Evolutionary conservation across 2,329 filamentous ascomycete species (phyloP).

Genomic region (Xylariales sp.): DNA sequence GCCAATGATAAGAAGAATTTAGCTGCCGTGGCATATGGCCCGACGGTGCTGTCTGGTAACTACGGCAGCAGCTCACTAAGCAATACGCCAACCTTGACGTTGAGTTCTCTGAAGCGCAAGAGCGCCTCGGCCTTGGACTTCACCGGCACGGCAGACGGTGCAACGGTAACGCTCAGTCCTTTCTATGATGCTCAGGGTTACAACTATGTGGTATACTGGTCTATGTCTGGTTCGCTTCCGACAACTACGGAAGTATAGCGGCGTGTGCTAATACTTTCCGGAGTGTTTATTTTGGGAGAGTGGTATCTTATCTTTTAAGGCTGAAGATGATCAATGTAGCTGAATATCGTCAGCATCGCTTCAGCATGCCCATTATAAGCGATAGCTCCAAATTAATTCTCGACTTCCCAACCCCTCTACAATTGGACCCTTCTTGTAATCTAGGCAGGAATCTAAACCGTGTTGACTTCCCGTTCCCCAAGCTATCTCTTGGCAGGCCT

Average conservation of each 20-base stretch:
- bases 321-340: neutral
- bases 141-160: constrained; percentile 48
- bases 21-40: constrained; percentile 61
- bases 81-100: constrained; percentile 47
- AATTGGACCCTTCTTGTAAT: neutral
- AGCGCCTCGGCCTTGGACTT: constrained; percentile 48
- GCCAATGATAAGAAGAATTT: constrained; percentile 60
- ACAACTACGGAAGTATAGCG: constrained; percentile 14
- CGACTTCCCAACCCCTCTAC: neutral
- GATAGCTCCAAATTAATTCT: neutral
- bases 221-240: constrained; percentile 36
- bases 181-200: constrained; percentile 57
- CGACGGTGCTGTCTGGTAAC: constrained; percentile 58
- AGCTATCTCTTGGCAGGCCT: constrained; percentile 16
- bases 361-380: neutral
- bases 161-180: constrained; percentile 50
- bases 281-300: constrained; percentile 3
- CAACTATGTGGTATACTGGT: constrained; percentile 60
- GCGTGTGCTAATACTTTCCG: neutral
- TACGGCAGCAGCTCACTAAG: constrained; percentile 53
- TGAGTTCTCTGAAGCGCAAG: constrained; percentile 47
- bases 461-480: neutral
- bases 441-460: neutral
- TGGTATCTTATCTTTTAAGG: neutral
- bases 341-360: neutral